Percentiles rank a stretch among this genome's conserved stretches.
Conservation (phyloP, 257 asterid genomes). For the Phtheirospermum japonicum region DNA sequence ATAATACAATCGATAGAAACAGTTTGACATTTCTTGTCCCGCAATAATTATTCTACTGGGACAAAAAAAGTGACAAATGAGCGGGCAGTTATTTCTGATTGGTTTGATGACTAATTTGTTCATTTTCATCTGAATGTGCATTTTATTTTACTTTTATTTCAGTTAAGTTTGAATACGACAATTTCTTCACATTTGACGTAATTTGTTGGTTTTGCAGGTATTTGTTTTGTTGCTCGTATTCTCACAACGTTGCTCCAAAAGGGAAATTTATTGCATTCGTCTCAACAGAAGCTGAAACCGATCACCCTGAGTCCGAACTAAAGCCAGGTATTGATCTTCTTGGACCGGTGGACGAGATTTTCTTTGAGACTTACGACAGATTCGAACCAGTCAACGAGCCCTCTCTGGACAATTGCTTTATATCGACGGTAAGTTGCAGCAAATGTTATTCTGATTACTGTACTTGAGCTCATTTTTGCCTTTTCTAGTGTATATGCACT, state of each 20-base stretch:
- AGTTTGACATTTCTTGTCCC: not conserved
- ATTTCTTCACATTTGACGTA: slow-evolving; percentile 4
- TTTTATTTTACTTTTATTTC: not conserved
- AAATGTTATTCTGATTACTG: slow-evolving; percentile 14
- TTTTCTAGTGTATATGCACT: slow-evolving; percentile 7
- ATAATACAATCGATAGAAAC: slow-evolving; percentile 18
- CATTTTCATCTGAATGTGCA: no score
- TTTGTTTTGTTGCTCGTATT: slow-evolving; percentile 75
- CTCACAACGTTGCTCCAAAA: slow-evolving; percentile 87
- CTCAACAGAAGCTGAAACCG: slow-evolving; percentile 79
- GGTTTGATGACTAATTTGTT: not conserved
- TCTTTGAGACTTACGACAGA: slow-evolving; percentile 73
- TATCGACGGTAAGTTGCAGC: slow-evolving; percentile 59
- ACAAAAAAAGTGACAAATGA: slow-evolving; percentile 16
- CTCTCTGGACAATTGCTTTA: slow-evolving; percentile 69
- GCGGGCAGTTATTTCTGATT: not conserved
- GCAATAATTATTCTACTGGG: slow-evolving; percentile 50
- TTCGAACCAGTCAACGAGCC: slow-evolving; percentile 71
- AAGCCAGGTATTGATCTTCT: slow-evolving; percentile 80
- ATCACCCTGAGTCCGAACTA: slow-evolving; percentile 69
- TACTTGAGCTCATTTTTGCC: slow-evolving; percentile 14
- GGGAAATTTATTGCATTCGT: slow-evolving; percentile 82
- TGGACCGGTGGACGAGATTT: slow-evolving; percentile 78
- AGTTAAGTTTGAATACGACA: slow-evolving; percentile 7
- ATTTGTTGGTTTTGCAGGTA: slow-evolving; percentile 49